Evolutionary conservation across 805 yeast genomes (phyloP), one percentile per base, ranked within the genome.

Genomic region (Trichomonascus vanleenenianus): DNA sequence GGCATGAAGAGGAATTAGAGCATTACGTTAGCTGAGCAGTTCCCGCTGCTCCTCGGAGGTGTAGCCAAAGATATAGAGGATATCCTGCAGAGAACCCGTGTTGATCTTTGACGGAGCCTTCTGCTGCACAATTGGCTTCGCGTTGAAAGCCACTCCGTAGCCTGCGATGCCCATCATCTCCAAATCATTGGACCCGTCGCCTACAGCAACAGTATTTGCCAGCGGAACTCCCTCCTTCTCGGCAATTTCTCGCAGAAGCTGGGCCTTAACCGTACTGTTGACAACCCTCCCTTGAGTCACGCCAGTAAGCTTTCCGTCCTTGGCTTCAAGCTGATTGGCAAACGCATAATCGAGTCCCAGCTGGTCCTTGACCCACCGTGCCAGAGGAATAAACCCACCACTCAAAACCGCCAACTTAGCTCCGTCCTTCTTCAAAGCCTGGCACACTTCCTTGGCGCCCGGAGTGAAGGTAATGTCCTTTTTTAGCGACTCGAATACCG

Each of bases 151-250:
- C 44, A 93, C 72, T 16, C 98, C 98, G 61, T 79, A 84, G 0
- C 97, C 97, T 2, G 96, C 96, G 11, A 66, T 77, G 2, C 70
- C 75, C 97, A 93, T 93, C 88, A 94, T 94, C 39, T 76, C 75
- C 59, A 93, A 69, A 66, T 93, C 99, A 58, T 93, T 93, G 19
- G 97, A 96, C 33, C 99, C 99, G 61, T 93, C 97, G 32, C 97
- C 97, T 33, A 91, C 84, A 41, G 96, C 96, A 39, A 85, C 81
- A 1, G 82, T 81, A 3, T 71, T 39, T n/a, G 46, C 51, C 8
- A 62, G 48, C 2, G 55, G 55, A n/a, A 66, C 52, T 11, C 40
- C 43, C 40, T 66, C 65, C 42, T 55, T 54, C 2, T 40, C 42
- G 10, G 71, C 70, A 36, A 65, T 62, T 47, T 78, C 74, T 40